Evolutionary conservation across 495 filamentous ascomycete species (phyloP), one percentile per base, ranked within the genome.

Genomic region (Penicillium alfredii): DNA sequence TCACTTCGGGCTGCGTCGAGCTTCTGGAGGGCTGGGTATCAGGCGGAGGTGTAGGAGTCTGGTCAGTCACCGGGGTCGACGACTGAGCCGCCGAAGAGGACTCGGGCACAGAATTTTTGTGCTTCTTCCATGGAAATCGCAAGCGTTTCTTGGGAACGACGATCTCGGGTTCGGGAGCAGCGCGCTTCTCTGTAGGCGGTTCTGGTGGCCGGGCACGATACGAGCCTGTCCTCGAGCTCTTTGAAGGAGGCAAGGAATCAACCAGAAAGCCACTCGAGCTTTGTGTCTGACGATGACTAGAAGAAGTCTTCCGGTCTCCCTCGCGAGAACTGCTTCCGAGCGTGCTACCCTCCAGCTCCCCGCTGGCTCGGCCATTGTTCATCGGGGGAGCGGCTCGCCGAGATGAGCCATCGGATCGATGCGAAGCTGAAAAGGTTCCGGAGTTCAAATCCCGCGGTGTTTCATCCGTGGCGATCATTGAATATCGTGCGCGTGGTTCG

Each of bases 221-320:
- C 16, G 54, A 44, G 32, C 43, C 47, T 2, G 53, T 40, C 22
- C 52, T 46, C 6, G 55, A 40, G 29, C 52, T 55, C 21, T 41
- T 59, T 6, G 63, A 46, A 8, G 53, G 52, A 16, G 60, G 63
- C 8, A 65, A 43, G 4, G 63, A 61, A 33, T 69, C 68, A 21
- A 75, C 36, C 16, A 75, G 39, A 19, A 75, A 74, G 10, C 68
- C 61, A 33, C 69, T 51, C 2, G 69, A 68, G 47, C 45, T 64
- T 27, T 56, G 58, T 6, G 56, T 58, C 41, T 61, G 56, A 6
- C 62, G 46, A 26, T 57, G 56, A 8, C 40, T 32, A 8, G 43
- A 25, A n/a, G 11, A 42, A 32, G 38, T 50, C 32, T 47, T 54
- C 38, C 49, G 47, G 6, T 58, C 59, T 6, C 53, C 58, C 33